Percentiles rank a stretch among this genome's conserved stretches.
Evolutionary conservation across 1,284 basidiomycete species (phyloP).

Genomic region (Vanrija sp.): DNA sequence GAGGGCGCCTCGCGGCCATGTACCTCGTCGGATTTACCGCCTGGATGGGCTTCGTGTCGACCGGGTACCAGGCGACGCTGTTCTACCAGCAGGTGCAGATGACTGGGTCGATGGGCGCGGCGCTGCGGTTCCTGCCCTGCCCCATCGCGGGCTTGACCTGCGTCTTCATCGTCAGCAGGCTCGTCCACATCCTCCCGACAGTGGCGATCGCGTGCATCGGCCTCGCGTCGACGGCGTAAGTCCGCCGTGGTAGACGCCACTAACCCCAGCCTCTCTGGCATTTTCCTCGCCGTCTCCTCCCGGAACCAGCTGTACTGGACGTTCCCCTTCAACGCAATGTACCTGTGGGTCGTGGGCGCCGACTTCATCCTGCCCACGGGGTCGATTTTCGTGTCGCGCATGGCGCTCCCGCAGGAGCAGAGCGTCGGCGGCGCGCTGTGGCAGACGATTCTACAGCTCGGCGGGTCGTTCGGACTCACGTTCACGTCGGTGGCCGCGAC

Average conservation of each 20-base stretch:
- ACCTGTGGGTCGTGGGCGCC: conserved; percentile 64
- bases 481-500: conserved; percentile 64
- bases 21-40: conserved; percentile 62
- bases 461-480: conserved; percentile 65
- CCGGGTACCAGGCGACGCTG: conserved; percentile 11
- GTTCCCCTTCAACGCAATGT: conserved; percentile 18
- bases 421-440: conserved; percentile 57
- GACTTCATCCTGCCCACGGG: conserved; percentile 70
- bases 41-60: conserved; percentile 57
- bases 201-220: conserved; percentile 56
- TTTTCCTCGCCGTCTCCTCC: conserved; percentile 69
- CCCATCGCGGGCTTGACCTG: conserved; percentile 62
- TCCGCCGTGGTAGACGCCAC: neutral
- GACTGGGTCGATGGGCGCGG: conserved; percentile 55
- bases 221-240: conserved; percentile 51
- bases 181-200: conserved; percentile 7
- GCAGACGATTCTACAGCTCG: conserved; percentile 52
- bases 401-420: conserved; percentile 64
- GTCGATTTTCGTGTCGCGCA: conserved; percentile 65
- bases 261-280: conserved; percentile 51
- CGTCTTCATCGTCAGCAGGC: conserved; percentile 50
- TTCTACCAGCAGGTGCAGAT: conserved; percentile 19
- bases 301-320: conserved; percentile 34
- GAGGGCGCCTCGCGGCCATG: conserved; percentile 59
- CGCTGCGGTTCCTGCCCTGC: conserved; percentile 70